phyloP scores from a whole-genome alignment of 352 stramenopile species.

The Aphanomyces cochlioides region DNA sequence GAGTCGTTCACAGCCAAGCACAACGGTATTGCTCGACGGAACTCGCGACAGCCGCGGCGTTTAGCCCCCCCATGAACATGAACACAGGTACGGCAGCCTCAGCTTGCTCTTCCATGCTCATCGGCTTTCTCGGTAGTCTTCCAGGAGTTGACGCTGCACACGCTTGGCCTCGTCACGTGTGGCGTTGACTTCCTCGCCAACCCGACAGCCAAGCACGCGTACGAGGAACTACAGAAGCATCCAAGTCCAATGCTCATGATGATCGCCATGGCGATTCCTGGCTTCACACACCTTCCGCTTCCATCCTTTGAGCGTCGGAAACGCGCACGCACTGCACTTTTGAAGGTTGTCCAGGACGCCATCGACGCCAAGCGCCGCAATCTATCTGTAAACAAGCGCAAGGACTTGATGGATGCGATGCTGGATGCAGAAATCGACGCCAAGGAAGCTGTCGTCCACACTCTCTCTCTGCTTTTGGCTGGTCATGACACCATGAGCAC shows the following conservation, averaged over 20 bases:
- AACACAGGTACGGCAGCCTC: not conserved
- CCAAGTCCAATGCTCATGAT: slow-evolving; percentile 8
- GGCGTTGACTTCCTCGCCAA: slow-evolving; percentile 15
- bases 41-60: not conserved
- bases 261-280: not conserved
- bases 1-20: not conserved
- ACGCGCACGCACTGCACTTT: not conserved
- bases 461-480: slow-evolving; percentile 19
- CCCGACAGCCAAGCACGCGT: not conserved
- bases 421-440: not conserved
- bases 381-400: not conserved
- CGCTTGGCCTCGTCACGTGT: slow-evolving; percentile 14
- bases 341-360: not conserved
- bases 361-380: not conserved
- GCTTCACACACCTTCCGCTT: slow-evolving; percentile 10
- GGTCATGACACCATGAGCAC: slow-evolving; percentile 22
- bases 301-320: not conserved
- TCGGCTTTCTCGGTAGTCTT: not conserved
- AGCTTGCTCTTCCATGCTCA: not conserved
- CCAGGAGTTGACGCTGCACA: slow-evolving; percentile 6
- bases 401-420: slow-evolving; percentile 18
- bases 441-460: slow-evolving; percentile 10
- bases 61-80: not conserved
- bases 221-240: not conserved
- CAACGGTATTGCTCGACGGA: not conserved